Evolutionary conservation across 495 filamentous ascomycete genomes (phyloP), one percentile per base, ranked within the genome.

Genomic region (Penicillium turbatum): DNA sequence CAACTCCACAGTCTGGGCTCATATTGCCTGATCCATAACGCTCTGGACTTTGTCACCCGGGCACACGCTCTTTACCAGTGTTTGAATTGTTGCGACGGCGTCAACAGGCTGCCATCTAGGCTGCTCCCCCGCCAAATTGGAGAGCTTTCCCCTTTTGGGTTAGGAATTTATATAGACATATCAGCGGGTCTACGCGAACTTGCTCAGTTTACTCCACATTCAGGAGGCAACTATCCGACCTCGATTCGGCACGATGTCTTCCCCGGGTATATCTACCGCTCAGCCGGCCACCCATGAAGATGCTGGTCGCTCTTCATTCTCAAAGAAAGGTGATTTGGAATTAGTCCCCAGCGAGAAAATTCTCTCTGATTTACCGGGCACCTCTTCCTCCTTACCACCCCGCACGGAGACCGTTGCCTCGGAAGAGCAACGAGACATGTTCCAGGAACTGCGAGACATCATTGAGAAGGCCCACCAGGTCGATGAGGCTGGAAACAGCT

Each of bases 341-440:
- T 49, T 67, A 9, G 70, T 68, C 48, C 54, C 65, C 4, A 51
- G 67, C 29, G 48, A 55, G 9, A 38, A 64, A 17, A 35, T 73
- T 5, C 44, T 73, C 35, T 54, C 70, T 16, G 58, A 62, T 24
- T 44, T 66, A 31, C 38, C 60, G 16, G 52, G 46, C n/a, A 12
- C 26, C 35, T 55, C 60, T 24, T 63, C 63, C 9, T 46, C 50
- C 44, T 26, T 68, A 30, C 42, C 58, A 45, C 13, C 50, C 2
- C 38, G 42, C 21, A 39, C 53, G 5, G 63, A 62, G 42, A 45
- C 53, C 1, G 36, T 61, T 11, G 38, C 45, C 0, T 17, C 16
- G 15, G 51, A 66, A 54, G 60, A 68, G 24, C 60, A 73, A 52
- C 45, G 62, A 27, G 56, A 56, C 21, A 63, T 73, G 62, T 66